Base-by-base conservation (phyloP, 139 green algal genomes). In the Asterochloris erici region DNA sequence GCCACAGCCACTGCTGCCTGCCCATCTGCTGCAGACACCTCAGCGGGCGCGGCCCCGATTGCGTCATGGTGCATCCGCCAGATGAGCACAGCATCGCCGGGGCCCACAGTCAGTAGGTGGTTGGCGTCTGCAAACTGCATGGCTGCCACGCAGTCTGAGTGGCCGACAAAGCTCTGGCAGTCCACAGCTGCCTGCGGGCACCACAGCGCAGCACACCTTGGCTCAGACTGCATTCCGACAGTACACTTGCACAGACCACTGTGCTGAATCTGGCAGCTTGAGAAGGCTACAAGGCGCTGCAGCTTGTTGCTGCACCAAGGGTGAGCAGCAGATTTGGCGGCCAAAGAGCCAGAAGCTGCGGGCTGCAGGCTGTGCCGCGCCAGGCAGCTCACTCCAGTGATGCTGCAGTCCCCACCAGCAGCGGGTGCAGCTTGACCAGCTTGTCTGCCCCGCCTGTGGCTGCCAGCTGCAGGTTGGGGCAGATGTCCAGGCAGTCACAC, bases 131-230 rank as follows among this genome's bases (percentile, higher is more conserved):
- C 60, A 73, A 63, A 83, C n/a, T 63, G 82, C 24, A 82, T 23
- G 17, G 78, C 82, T 64, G 61, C 84, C 27, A 92, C 81, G 26
- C 74, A 38, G 13, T 83, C 85, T 60, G 86, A 78, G 85, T 93
- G 90, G 12, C 87, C 90, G 26, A 88, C 28, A 54, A 92, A 93
- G 24, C 79, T 86, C 81, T 92, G 85, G 73, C 84, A 28, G 0
- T 77, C 47, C 19, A 79, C 71, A 73, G 85, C 19, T 14, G 68
- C 61, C 19, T 28, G 74, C 1, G 61, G 27, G 26, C 68, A n/a
- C 73, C 73, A 60, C 66, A 76, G 24, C 19, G 77, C n/a, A 63
- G 60, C 63, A 64, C 68, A 47, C 19, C n/a, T 71, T 38, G 69
- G 38, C 38, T 54, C 38, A 54, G 38, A 6, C 38, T 54, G 38